Evolutionary conservation across 1,284 basidiomycete species (phyloP).

Genomic region (Boletus semigastroideus): DNA sequence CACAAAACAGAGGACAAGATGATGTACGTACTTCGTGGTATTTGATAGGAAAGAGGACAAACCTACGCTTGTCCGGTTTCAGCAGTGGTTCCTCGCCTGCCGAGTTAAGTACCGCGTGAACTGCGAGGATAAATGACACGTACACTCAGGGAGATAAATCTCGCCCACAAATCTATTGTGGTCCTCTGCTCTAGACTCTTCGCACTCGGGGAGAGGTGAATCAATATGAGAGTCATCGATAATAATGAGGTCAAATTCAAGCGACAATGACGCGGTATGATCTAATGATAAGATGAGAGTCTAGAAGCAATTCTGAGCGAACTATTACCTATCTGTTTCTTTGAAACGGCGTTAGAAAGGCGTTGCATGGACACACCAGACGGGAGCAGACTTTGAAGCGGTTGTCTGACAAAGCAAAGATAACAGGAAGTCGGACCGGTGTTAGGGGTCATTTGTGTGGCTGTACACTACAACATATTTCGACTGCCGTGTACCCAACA

Average conservation of each 20-base stretch:
- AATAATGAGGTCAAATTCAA: background rate
- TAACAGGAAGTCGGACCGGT: background rate
- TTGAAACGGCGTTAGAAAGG: background rate
- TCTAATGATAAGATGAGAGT: conserved; percentile 1
- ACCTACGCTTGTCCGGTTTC: conserved; percentile 75
- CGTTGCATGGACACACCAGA: conserved; percentile 2
- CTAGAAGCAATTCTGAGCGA: background rate
- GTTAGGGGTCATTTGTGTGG: conserved; percentile 9
- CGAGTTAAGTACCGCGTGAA: background rate
- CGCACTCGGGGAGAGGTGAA: background rate
- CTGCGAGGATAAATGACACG: conserved; percentile 18
- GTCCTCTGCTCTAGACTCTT: background rate
- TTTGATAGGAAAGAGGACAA: conserved; percentile 94
- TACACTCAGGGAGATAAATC: conserved; percentile 62
- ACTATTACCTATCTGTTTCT: conserved; percentile 6
- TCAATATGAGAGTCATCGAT: conserved; percentile 1
- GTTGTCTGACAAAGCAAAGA: too few species aligned
- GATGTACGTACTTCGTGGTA: conserved; percentile 72
- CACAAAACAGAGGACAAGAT: background rate
- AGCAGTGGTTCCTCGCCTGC: conserved; percentile 79
- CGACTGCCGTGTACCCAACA: too few species aligned
- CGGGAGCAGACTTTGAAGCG: too few species aligned
- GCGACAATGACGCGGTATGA: conserved; percentile 4
- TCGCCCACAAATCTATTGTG: conserved; percentile 54
- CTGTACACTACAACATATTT: conserved; percentile 1